Base-by-base conservation (phyloP, 352 stramenopile species). In the Plasmopara viticola region DNA sequence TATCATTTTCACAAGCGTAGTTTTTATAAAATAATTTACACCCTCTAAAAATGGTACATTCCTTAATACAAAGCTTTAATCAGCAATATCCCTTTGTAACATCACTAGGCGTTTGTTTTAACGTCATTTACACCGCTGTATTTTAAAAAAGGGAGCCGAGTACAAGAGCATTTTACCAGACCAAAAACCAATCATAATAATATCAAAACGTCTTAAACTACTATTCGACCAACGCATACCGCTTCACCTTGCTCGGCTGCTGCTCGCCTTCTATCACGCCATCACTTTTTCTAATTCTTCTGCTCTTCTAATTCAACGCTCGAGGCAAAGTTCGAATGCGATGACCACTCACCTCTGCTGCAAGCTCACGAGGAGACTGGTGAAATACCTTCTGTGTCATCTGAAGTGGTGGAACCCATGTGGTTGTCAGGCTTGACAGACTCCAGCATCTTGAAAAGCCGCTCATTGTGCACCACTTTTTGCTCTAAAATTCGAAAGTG, bases 401-500 rank as follows among this genome's bases (percentile, higher is more conserved):
- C 66, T 40, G 61, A 62, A 6, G 56, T 67, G 9, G 62, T 33
- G 29, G 70, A 68, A 37, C 77, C 65, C 53, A 84, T 87, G 62
- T 87, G 78, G 54, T 80, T 84, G 49, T 86, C 78, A 0, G 74
- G 61, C 18, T 82, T 75, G 10, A 87, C 68, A 48, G 70, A 84
- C 58, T 89, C 76, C 18, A 87, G 49, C 72, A 89, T 73, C 55
- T 86, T 87, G 25, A 89, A 70, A 17, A 89, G 60, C 29, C 70
- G 74, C 51, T 87, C 51, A 34, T 83, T 68, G 18, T 56, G 70
- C 38, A 84, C 51, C 40, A 73, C 67, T 51, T 67, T 74, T 54
- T 86, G 60, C 33, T 81, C 70, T 33, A 90, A 33, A 52, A 90
- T 70, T 47, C 87, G 62, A 44, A 86, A 90, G 51, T 90, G 79